Evolutionary conservation across 345 rosid species (phyloP), one percentile per base, ranked within the genome.

Genomic region (Salix brachista): DNA sequence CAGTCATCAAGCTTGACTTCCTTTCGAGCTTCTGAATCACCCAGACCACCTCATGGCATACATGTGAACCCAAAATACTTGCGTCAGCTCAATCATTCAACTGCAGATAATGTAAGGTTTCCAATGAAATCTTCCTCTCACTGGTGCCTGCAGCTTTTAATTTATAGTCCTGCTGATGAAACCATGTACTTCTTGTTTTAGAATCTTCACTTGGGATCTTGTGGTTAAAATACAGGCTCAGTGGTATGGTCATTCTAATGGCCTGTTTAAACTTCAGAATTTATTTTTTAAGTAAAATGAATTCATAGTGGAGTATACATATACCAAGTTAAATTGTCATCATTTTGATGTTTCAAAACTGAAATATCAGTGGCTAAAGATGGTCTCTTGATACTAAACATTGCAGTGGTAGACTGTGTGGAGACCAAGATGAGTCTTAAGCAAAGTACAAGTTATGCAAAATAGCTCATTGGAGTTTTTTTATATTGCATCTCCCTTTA

Each of bases 1-100:
- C 94, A 87, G 23, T 83, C 96, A 23, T 72, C 91, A 2, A 80
- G 84, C 66, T 72, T 80, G 67, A 68, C 80, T 76, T 85, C 97
- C 34, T 30, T 81, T 66, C 88, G 86, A 80, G 80, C 87, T 81
- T 88, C 98, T 42, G 96, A 89, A 74, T 87, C 99, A 1, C 82
- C 92, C 75, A 92, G 91, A 72, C 93, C 96, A 79, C 73, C 90
- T 12, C 92, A 91, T 84, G 91, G 98, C 78, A 96, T 96, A 77
- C 99, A 96, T 90, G 98, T 96, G 80, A 96, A 96, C 80, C 98
- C 99, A 16, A 94, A 94, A 84, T 96, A 96, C 71, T 81, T 96
- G 65, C 92, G 96, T 68, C 96, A 89, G 84, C 69, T 89, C 85
- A 97, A 94, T 26, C 90, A 86, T 72, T 79, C 93, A 72, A 82